Base-by-base conservation (phyloP, 2,329 filamentous ascomycete genomes). In the Colletotrichum lupini region DNA sequence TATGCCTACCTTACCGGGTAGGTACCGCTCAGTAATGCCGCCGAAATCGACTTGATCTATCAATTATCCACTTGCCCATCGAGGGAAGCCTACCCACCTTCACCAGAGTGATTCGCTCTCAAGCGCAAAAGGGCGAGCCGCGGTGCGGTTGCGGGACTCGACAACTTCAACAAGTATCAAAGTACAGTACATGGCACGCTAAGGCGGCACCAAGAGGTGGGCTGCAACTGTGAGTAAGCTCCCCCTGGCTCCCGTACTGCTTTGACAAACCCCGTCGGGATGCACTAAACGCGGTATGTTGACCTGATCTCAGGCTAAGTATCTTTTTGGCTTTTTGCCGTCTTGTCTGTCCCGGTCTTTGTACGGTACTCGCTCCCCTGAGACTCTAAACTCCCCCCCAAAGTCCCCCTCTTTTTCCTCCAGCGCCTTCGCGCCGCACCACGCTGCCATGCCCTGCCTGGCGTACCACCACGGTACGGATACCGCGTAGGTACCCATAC, bases 201-300 rank as follows among this genome's bases (percentile, higher is more conserved):
- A 49, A 57, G 53, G 37, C n/a, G 37, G 26, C 32, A 59, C 52
- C 28, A 65, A 71, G 49, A 57, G 11, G 26, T 24, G 55, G 16
- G 58, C 49, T 60, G 32, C 42, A 26, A 60, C 55, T 64, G 67
- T 71, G 71, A 73, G 67, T 73, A 73, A 73, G 71, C 71, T 69
- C 60, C 53, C 59, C 66, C 69, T 61, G 62, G 70, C 66, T 64
- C 53, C 60, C 55, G 37, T 61, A 42, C 28, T 69, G 69, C 59
- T 60, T 68, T 55, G 59, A 64, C 30, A 55, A 46, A 60, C 59
- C 59, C 58, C 60, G 71, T 56, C 71, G 55, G 59, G 11, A 14
- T 28, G 24, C 66, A 30, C 55, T 56, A 65, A 63, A 55, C 59
- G 37, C 53, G 46, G 70, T 19, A 65, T 55, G 32, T 46, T 19